Evolutionary conservation across 495 filamentous ascomycete genomes (phyloP).

Genomic region (Hypoxylon rickii): DNA sequence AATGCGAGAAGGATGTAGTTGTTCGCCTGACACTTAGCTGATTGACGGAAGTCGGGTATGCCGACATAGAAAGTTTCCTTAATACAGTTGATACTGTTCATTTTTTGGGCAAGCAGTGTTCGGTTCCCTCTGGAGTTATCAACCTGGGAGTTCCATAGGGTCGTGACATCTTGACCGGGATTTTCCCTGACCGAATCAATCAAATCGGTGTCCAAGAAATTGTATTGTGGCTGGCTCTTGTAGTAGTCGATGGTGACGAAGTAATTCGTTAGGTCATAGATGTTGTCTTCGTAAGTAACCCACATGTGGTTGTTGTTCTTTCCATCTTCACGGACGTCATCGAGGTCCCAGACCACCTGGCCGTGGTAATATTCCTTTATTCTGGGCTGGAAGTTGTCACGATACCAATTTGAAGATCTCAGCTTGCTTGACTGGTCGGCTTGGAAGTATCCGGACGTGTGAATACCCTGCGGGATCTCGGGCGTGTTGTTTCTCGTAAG

Average conservation of each 20-base stretch:
- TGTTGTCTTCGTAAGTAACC: conserved; percentile 71
- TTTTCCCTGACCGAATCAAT: conserved; percentile 70
- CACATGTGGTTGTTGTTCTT: conserved; percentile 70
- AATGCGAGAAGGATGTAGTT: conserved; percentile 90
- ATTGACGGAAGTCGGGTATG: conserved; percentile 79
- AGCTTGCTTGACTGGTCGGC: conserved; percentile 59
- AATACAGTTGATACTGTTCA: conserved; percentile 73
- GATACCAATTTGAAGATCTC: conserved; percentile 74
- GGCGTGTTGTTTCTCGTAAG: conserved; percentile 69
- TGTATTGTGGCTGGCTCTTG: conserved; percentile 52
- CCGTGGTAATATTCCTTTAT: conserved; percentile 89
- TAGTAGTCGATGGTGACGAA: conserved; percentile 69
- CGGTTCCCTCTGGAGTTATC: conserved; percentile 42
- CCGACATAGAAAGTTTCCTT: conserved; percentile 84
- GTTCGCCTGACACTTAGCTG: conserved; percentile 80
- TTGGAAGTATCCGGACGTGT: conserved; percentile 68
- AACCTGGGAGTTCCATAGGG: conserved; percentile 57
- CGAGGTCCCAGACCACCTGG: conserved; percentile 68
- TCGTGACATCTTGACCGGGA: conserved; percentile 76
- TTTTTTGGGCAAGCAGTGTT: conserved; percentile 46
- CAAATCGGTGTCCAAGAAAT: conserved; percentile 70
- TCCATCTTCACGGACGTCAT: conserved; percentile 65
- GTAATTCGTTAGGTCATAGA: conserved; percentile 94
- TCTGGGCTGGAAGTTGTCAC: conserved; percentile 68
- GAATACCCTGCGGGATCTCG: conserved; percentile 56